phyloP scores from a whole-genome alignment of 208 protist genomes.

The Acanthamoeba sp. region DNA sequence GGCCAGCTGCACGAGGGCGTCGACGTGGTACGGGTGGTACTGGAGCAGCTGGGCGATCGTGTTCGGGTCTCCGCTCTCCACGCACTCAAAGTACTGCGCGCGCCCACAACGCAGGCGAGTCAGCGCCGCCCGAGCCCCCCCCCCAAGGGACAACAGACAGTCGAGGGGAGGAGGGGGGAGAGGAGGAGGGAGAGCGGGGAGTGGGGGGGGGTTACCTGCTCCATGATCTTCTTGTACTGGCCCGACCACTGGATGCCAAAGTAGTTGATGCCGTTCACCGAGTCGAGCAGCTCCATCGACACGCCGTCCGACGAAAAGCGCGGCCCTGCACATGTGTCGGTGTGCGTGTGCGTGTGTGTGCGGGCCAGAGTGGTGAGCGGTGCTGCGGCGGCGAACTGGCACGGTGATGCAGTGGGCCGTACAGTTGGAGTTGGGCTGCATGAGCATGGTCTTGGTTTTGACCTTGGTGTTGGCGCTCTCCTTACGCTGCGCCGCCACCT shows the following conservation, averaged over 20 bases:
- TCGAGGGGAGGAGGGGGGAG: neutral
- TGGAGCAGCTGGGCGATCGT: slow-evolving; percentile 58
- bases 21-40: slow-evolving; percentile 60
- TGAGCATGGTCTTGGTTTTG: slow-evolving; percentile 38
- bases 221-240: slow-evolving; percentile 40
- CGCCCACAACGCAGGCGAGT: neutral
- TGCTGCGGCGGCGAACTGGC: too few species aligned
- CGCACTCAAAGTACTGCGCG: slow-evolving; percentile 27
- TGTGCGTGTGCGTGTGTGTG: neutral
- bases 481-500: slow-evolving; percentile 14
- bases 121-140: too few species aligned
- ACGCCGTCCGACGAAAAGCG: slow-evolving; percentile 6
- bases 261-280: slow-evolving; percentile 44
- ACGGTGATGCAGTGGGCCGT: neutral
- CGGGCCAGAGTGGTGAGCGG: neutral
- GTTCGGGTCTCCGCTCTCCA: slow-evolving; percentile 55
- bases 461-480: neutral
- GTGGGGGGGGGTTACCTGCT: neutral
- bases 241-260: slow-evolving; percentile 51
- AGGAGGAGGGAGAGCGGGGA: neutral
- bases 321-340: neutral
- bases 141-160: neutral
- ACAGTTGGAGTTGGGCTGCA: slow-evolving; percentile 32
- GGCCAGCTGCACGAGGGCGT: slow-evolving; percentile 32
- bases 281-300: slow-evolving; percentile 21